Evolutionary conservation across 176 grass and related monocot genomes (phyloP), one percentile per base, ranked within the genome.

Genomic region (Eleusine indica): DNA sequence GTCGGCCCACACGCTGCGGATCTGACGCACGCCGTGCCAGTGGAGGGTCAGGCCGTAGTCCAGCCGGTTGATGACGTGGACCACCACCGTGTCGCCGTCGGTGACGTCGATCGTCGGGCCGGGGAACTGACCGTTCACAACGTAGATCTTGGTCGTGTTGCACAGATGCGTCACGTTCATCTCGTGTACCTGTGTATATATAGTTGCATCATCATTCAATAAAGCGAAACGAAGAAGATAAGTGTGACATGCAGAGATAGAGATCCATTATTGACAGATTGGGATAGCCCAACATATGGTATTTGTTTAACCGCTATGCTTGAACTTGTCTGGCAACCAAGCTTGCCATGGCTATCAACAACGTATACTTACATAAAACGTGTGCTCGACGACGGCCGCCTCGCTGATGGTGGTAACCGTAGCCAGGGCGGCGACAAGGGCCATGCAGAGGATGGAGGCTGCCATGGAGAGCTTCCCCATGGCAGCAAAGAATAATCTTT

Each of bases 21-120:
- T 9, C 68, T 86, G 74, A 12, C 51, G 75, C 1, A 90, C 70
- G 28, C 88, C 88, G 21, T 90, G 79, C 88, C 85, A 87, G 62
- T 87, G 85, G 29, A 87, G 44, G 5, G 85, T 83, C 7, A 83
- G 9, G 21, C 68, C 74, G 5, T 66, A 19, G 0, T 74, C 35
- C 3, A 71, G 67, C 18, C 29, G 38, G 72, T 88, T 88, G 0
- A 46, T 6, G 1, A 88, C 37, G 67, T 66, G 80, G 1, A 88
- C 67, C 1, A 88, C 56, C 54, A 88, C 86, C 1, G 86, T 88
- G 80, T 88, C 86, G 7, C 86, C 80, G 5, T 88, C 86, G 0
- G 12, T 12, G 0, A 71, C 46, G 25, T 83, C 67, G 5, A 88
- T 68, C 62, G 10, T 18, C 10, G 85, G 85, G 2, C 85, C 85